phyloP scores from a whole-genome alignment of 2,329 filamentous ascomycete genomes.

The Scolecobasidium constrictum region DNA sequence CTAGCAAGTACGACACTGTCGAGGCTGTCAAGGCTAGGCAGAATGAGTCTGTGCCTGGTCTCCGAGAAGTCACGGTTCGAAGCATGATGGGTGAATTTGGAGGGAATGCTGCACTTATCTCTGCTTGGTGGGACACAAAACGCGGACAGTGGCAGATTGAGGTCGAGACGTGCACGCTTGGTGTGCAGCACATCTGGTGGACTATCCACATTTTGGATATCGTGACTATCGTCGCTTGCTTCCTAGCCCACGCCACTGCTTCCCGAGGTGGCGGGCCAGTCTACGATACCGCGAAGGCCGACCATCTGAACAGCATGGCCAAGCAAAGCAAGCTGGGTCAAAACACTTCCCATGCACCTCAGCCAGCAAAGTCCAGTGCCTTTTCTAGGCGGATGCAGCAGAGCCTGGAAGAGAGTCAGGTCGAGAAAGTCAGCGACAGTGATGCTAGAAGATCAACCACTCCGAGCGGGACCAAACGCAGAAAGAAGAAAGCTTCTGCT shows the following conservation, averaged over 20 bases:
- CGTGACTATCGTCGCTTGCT: constrained; percentile 20
- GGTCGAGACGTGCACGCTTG: constrained; percentile 66
- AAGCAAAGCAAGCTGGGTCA: no score
- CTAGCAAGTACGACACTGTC: constrained; percentile 6
- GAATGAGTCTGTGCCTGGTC: constrained; percentile 40
- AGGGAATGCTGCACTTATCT: constrained; percentile 84
- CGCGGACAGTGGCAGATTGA: constrained; percentile 67
- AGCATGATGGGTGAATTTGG: constrained; percentile 98
- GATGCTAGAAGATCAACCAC: no score
- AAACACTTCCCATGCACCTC: no score
- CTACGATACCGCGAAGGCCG: no score
- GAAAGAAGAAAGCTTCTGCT: no score
- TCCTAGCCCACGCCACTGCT: background rate
- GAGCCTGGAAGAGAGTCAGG: no score
- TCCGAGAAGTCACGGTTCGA: constrained; percentile 84
- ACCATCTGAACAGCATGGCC: no score
- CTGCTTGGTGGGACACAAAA: constrained; percentile 71
- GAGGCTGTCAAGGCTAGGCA: constrained; percentile 1
- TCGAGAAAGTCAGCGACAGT: no score
- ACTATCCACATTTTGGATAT: constrained; percentile 66
- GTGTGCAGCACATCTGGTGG: constrained; percentile 93
- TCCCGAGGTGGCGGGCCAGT: no score
- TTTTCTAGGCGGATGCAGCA: constrained; percentile 11
- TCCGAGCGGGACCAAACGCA: no score
- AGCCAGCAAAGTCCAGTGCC: no score